Evolutionary conservation across 2,329 filamentous ascomycete species (phyloP).

Genomic region (Alternaria hordeiaustralica): DNA sequence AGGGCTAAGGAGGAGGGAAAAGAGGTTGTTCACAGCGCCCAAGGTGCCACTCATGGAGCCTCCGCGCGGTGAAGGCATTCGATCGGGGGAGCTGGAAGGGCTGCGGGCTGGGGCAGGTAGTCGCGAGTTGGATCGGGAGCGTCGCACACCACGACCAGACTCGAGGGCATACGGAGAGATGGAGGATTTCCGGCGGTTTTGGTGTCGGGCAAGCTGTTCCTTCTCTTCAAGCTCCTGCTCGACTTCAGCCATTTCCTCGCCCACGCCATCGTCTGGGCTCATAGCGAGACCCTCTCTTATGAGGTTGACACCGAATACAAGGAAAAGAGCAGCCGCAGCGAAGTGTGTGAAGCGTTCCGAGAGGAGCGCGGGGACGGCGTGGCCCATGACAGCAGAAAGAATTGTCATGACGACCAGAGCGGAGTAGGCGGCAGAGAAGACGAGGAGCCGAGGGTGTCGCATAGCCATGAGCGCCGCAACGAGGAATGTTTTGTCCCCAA

Average conservation of each 20-base stretch:
- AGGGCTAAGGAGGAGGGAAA: constrained; percentile 86
- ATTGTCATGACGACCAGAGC: constrained; percentile 94
- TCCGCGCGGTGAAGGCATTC: constrained; percentile 54
- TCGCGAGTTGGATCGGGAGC: constrained; percentile 75
- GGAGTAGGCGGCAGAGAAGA: constrained; percentile 93
- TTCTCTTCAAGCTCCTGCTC: constrained; percentile 94
- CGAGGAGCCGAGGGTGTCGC: constrained; percentile 91
- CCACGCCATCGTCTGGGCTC: constrained; percentile 86
- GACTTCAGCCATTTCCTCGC: constrained; percentile 98
- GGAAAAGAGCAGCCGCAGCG: constrained; percentile 82
- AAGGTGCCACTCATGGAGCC: constrained; percentile 61
- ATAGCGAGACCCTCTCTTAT: constrained; percentile 87
- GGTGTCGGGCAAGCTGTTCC: constrained; percentile 74
- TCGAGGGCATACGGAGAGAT: constrained; percentile 80
- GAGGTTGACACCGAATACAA: constrained; percentile 86
- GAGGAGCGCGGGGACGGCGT: constrained; percentile 87
- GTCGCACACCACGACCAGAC: constrained; percentile 73
- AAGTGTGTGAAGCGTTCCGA: constrained; percentile 91
- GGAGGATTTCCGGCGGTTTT: constrained; percentile 68
- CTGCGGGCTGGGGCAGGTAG: constrained; percentile 82
- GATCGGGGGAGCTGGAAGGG: constrained; percentile 65
- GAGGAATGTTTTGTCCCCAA: constrained; percentile 98
- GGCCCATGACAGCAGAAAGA: constrained; percentile 88
- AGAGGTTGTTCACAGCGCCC: constrained; percentile 82
- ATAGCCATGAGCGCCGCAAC: constrained; percentile 98